Evolutionary conservation across 352 stramenopile species (phyloP), one percentile per base, ranked within the genome.

Genomic region (Pythium folliculosum): DNA sequence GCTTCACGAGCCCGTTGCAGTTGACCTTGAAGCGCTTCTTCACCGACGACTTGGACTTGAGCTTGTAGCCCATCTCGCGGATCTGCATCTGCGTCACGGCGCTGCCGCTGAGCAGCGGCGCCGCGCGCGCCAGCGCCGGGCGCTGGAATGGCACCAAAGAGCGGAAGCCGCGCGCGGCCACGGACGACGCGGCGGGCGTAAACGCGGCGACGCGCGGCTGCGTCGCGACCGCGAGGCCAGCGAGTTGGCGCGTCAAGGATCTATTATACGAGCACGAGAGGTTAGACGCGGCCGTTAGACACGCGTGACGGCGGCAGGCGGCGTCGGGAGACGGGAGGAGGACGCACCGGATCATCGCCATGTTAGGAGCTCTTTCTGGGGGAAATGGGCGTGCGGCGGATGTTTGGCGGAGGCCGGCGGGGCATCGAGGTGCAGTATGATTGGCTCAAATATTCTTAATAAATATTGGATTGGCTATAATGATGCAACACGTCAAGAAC

Each of bases 11-110:
- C 8, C 86, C 86, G 65, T 94, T 94, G 63, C 61, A 70, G 73
- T 94, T 94, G 44, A 94, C 83, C 54, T 81, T 84, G 75, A 94
- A 94, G 71, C 86, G 86, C 72, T 94, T 94, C 75, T 94, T 94
- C 23, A 94, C 85, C 13, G 82, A 65, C 56, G 85, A 81, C 75
- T 92, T 94, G 40, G 77, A 85, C 79, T 91, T 92, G 72, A 92
- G 81, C 70, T 94, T 94, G 77, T 91, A 92, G 54, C 80, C 79
- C 80, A 87, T 93, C 48, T 72, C 67, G 50, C 83, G 85, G 52
- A 88, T 67, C 64, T 88, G 80, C 57, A 83, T 57, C 65, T 81
- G 72, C 64, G 70, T 75, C 61, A 86, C 80, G 13, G 78, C 43
- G 17, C 60, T 57, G 22, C 64, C 52, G 50, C 69, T 73, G 35